A percentile compares a stretch with the other conserved stretches of the same genome.
Conservation (phyloP, 352 stramenopile genomes). For the Phytophthora lateralis region DNA sequence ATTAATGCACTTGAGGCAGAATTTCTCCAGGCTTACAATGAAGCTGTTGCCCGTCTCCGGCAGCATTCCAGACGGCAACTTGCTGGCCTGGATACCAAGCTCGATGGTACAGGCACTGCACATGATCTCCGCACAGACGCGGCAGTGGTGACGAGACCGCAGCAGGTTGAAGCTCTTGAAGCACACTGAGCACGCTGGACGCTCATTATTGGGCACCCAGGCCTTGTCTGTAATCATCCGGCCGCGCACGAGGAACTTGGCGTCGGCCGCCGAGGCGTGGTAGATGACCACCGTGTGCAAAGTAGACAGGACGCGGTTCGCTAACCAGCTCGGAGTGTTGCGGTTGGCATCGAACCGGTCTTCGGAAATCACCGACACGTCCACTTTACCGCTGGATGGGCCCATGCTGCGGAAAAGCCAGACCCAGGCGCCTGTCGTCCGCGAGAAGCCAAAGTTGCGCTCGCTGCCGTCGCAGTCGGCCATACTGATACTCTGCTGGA, state of each 20-base stretch:
- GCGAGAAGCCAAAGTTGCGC: conserved; percentile 68
- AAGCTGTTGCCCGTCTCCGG: conserved; percentile 55
- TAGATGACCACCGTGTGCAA: conserved; percentile 44
- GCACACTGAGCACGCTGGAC: conserved; percentile 71
- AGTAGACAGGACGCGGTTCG: conserved; percentile 61
- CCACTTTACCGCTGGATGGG: conserved; percentile 57
- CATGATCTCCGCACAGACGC: conserved; percentile 85
- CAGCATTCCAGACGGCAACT: conserved; percentile 56
- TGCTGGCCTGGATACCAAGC: conserved; percentile 58
- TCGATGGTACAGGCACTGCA: conserved; percentile 72
- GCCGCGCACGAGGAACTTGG: conserved; percentile 67
- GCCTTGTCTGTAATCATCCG: conserved; percentile 66
- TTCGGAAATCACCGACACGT: conserved; percentile 48
- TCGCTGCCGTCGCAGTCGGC: conserved; percentile 51
- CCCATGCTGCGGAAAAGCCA: conserved; percentile 65
- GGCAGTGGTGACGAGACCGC: conserved; percentile 80
- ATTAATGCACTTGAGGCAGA: conserved; percentile 83
- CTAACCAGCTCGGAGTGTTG: conserved; percentile 72
- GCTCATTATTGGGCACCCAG: conserved; percentile 75
- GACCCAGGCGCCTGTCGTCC: conserved; percentile 56
- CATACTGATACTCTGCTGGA: conserved; percentile 63
- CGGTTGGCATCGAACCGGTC: conserved; percentile 49
- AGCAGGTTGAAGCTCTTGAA: conserved; percentile 82
- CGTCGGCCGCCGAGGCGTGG: conserved; percentile 56
- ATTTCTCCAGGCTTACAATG: conserved; percentile 80